Evolutionary conservation across 2,329 filamentous ascomycete species (phyloP).

Genomic region (Ophiostoma populinum): DNA sequence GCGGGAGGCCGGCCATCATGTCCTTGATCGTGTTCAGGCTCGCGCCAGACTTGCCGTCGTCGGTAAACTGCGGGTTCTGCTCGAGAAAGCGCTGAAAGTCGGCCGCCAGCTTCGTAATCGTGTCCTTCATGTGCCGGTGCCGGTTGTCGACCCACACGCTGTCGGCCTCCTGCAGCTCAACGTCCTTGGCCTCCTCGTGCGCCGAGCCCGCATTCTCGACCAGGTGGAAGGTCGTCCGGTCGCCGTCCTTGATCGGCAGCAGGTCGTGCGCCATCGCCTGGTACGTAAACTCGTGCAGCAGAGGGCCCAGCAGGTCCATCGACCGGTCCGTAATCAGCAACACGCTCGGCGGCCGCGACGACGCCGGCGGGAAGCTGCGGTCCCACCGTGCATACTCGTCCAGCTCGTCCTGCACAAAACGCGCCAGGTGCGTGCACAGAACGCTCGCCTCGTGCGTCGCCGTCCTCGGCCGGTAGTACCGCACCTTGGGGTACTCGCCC

Average conservation of each 20-base stretch:
- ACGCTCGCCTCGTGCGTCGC: slow-evolving; percentile 76
- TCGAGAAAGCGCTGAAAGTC: slow-evolving; percentile 87
- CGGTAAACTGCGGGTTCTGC: slow-evolving; percentile 82
- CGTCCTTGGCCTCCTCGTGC: slow-evolving; percentile 66
- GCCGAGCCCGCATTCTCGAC: slow-evolving; percentile 55
- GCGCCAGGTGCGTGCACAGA: slow-evolving; percentile 70
- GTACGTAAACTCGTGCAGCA: slow-evolving; percentile 94
- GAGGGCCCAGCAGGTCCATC: slow-evolving; percentile 77
- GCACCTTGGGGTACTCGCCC: slow-evolving; percentile 85
- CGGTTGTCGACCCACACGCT: slow-evolving; percentile 90
- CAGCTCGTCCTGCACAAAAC: slow-evolving; percentile 80
- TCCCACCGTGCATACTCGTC: slow-evolving; percentile 79
- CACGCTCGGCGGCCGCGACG: slow-evolving; percentile 60
- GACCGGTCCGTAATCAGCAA: slow-evolving; percentile 80
- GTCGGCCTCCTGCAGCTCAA: slow-evolving; percentile 82
- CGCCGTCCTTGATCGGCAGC: slow-evolving; percentile 69
- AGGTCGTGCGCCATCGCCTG: slow-evolving; percentile 97
- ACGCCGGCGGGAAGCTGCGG: slow-evolving; percentile 66
- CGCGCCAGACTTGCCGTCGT: slow-evolving; percentile 49
- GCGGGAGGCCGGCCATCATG: slow-evolving; percentile 86
- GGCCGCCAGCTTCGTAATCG: slow-evolving; percentile 78
- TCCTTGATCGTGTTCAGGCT: slow-evolving; percentile 86
- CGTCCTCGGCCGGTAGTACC: slow-evolving; percentile 66
- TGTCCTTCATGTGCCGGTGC: slow-evolving; percentile 95
- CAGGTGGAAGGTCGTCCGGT: slow-evolving; percentile 76